Evolutionary conservation across 345 rosid species (phyloP).

Genomic region (Sisymbrium irio): DNA sequence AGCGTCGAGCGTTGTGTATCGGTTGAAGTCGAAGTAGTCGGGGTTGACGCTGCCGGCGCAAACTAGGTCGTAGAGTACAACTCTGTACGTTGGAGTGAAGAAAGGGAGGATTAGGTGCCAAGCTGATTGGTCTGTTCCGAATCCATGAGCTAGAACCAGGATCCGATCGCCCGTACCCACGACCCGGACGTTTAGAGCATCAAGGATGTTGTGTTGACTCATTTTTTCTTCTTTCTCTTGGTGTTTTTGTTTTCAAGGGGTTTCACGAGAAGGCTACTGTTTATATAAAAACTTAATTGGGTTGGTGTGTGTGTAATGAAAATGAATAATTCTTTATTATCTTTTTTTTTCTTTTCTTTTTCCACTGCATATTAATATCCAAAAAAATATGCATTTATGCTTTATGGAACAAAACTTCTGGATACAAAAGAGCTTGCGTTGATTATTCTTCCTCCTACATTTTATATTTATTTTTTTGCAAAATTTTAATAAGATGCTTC

Average conservation of each 20-base stretch:
- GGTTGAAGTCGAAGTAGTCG: constrained; percentile 56
- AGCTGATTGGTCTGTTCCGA: constrained; percentile 85
- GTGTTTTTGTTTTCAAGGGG: not conserved
- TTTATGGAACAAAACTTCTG: not conserved
- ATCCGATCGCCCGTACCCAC: constrained; percentile 63
- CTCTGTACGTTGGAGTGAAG: constrained; percentile 45
- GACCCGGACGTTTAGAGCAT: constrained; percentile 70
- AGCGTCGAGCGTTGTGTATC: constrained; percentile 68
- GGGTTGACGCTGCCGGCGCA: constrained; percentile 93
- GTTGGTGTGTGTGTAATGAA: constrained; percentile 19
- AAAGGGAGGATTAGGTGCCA: constrained; percentile 82
- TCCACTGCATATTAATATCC: not conserved
- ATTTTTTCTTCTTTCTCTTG: constrained; percentile 25
- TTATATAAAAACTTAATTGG: constrained; percentile 22
- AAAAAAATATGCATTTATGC: not conserved
- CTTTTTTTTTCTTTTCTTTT: not conserved
- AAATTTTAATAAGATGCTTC: constrained; percentile 21
- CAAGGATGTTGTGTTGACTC: constrained; percentile 50
- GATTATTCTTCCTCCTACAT: not conserved
- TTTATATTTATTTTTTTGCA: not conserved
- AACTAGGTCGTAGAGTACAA: constrained; percentile 75
- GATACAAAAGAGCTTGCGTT: constrained; percentile 9
- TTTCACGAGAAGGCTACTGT: constrained; percentile 11
- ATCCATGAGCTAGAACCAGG: constrained; percentile 73
- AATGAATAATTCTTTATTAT: not conserved